These are phyloP conservation scores for Rhizoclosmatium sp. DNA, from an alignment of 192 early-diverging fungal genomes.

Conservation along the genomic window DNA sequence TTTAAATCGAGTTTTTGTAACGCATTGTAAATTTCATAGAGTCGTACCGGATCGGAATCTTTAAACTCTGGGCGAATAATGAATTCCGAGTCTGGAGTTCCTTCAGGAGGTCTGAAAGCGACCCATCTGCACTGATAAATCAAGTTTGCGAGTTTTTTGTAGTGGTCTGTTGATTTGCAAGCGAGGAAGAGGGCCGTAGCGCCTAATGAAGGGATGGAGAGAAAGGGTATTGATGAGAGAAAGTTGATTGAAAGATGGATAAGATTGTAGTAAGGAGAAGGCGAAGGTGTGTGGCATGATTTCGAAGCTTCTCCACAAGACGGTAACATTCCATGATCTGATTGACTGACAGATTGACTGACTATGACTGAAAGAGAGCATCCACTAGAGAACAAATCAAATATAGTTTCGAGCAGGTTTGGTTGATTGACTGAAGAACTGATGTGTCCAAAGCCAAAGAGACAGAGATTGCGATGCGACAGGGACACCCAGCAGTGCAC, in stretches of 20 bases:
- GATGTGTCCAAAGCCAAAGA: background rate
- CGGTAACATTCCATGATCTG: too few species aligned
- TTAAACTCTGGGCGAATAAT: constrained; percentile 29
- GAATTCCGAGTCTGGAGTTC: constrained; percentile 13
- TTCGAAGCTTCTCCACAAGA: too few species aligned
- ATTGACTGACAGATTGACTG: too few species aligned
- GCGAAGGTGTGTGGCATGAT: too few species aligned
- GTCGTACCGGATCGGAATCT: constrained; percentile 14
- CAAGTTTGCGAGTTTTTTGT: constrained; percentile 23
- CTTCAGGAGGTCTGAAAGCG: constrained; percentile 25
- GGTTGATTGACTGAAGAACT: background rate
- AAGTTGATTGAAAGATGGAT: background rate
- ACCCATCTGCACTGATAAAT: constrained; percentile 29
- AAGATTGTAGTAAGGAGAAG: too few species aligned
- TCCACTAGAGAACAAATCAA: background rate
- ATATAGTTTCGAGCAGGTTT: background rate
- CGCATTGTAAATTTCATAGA: background rate
- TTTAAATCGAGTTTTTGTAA: too few species aligned
- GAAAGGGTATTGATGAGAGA: background rate
- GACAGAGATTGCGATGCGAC: background rate
- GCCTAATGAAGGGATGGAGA: constrained; percentile 12
- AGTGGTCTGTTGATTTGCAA: constrained; percentile 31
- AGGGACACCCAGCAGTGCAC: background rate
- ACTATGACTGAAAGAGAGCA: too few species aligned
- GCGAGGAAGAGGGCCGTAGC: constrained; percentile 21